Conservation (phyloP, 805 yeast species). For the Barnettozyma populi region DNA sequence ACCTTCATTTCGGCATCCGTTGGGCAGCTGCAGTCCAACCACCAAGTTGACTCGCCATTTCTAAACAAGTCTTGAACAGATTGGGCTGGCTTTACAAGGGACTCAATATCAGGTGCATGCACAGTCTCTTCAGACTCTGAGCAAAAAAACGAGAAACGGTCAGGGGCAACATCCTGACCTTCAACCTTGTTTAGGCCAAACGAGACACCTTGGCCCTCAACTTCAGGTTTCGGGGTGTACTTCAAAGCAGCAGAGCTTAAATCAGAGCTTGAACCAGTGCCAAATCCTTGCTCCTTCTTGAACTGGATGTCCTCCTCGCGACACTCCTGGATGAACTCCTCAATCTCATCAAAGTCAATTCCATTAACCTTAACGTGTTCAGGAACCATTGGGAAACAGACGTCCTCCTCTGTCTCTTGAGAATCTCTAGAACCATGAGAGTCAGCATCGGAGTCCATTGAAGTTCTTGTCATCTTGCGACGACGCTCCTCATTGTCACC, state of each 20-base stretch:
- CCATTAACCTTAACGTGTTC: slow-evolving; percentile 63
- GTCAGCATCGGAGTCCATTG: slow-evolving; percentile 56
- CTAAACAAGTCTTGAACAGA: slow-evolving; percentile 65
- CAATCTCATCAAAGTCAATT: slow-evolving; percentile 87
- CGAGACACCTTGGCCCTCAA: slow-evolving; percentile 29
- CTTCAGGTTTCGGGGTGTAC: slow-evolving; percentile 44
- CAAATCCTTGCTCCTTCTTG: slow-evolving; percentile 16
- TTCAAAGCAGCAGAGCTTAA: slow-evolving; percentile 50
- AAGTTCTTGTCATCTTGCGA: slow-evolving; percentile 28
- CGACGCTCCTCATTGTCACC: slow-evolving; percentile 34
- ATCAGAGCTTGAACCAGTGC: slow-evolving; percentile 21
- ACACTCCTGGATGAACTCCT: slow-evolving; percentile 66
- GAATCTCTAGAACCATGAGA: slow-evolving; percentile 73
- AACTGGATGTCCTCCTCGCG: slow-evolving; percentile 40
- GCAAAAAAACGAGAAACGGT: slow-evolving; percentile 78
- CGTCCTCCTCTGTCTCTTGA: slow-evolving; percentile 95
- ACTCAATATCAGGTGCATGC: slow-evolving; percentile 83
- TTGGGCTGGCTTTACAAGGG: slow-evolving; percentile 61
- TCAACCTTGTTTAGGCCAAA: slow-evolving; percentile 36
- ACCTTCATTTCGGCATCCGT: slow-evolving; percentile 93
- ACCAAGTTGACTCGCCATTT: slow-evolving; percentile 80
- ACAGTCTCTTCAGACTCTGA: slow-evolving; percentile 81
- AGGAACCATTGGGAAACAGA: slow-evolving; percentile 88
- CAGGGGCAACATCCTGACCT: slow-evolving; percentile 44
- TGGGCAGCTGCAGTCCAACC: slow-evolving; percentile 93